Conservation (phyloP, 176 grass and related monocot species). For the Secale cereale region DNA sequence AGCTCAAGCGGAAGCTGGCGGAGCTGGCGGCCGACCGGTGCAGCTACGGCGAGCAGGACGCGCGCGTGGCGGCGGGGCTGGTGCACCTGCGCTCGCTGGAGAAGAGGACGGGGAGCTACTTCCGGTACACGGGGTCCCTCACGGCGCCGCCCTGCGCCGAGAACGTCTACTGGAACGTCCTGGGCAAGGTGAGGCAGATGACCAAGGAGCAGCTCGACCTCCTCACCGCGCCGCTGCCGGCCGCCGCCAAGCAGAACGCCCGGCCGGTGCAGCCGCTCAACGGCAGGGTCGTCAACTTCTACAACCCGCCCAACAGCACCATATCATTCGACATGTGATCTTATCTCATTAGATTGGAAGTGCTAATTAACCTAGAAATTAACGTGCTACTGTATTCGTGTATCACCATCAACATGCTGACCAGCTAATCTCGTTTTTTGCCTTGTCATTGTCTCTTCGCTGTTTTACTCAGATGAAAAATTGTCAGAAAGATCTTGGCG, state of each 20-base stretch:
- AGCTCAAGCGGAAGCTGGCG: background rate
- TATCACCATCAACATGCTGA: background rate
- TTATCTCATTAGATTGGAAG: background rate
- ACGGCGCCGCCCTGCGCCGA: conserved; percentile 78
- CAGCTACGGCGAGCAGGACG: conserved; percentile 15
- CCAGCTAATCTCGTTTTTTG: background rate
- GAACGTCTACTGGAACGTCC: conserved; percentile 67
- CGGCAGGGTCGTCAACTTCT: conserved; percentile 47
- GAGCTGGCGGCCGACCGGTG: background rate
- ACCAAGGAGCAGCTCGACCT: conserved; percentile 46
- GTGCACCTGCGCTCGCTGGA: conserved; percentile 43
- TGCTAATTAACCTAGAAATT: conserved; percentile 16
- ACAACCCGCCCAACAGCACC: conserved; percentile 36
- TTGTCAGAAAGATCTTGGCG: background rate
- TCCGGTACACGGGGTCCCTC: conserved; percentile 68
- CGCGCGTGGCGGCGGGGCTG: background rate
- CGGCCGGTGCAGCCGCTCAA: conserved; percentile 64
- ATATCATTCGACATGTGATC: conserved; percentile 15
- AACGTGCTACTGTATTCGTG: background rate
- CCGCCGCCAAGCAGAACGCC: background rate
- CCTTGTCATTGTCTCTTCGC: background rate
- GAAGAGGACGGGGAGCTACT: conserved; percentile 60
- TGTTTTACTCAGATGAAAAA: background rate
- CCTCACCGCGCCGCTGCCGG: conserved; percentile 31
- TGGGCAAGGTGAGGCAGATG: conserved; percentile 68